Conservation (phyloP, 257 asterid genomes). For the Salvia miltiorrhiza region DNA sequence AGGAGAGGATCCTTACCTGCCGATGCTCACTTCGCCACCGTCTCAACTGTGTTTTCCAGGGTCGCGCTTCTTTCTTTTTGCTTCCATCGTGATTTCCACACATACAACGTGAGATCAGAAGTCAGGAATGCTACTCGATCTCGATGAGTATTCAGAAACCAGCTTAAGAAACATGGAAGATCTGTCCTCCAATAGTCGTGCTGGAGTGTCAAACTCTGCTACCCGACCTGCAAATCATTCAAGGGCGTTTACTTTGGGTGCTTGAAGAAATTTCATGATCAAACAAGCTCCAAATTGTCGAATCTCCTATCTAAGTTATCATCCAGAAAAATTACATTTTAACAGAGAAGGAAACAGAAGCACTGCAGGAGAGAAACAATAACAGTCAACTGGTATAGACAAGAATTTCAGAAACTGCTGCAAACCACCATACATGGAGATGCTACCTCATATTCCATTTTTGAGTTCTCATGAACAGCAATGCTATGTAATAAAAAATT, state of each 20-base stretch:
- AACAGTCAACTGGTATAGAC: too few species aligned
- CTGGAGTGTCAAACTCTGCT: slow-evolving; percentile 89
- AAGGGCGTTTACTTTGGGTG: too few species aligned
- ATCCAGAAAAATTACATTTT: too few species aligned
- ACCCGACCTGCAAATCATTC: slow-evolving; percentile 74
- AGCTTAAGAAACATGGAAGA: slow-evolving; percentile 95
- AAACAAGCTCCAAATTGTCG: too few species aligned
- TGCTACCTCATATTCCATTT: neutral
- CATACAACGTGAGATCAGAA: slow-evolving; percentile 27
- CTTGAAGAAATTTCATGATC: too few species aligned
- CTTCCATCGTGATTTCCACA: neutral
- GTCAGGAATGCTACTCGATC: slow-evolving; percentile 59
- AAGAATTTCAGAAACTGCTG: too few species aligned
- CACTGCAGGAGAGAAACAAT: too few species aligned
- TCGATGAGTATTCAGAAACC: slow-evolving; percentile 83
- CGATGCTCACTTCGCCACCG: neutral
- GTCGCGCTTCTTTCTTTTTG: slow-evolving; percentile 15
- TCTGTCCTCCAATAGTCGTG: slow-evolving; percentile 82
- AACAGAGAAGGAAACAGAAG: too few species aligned
- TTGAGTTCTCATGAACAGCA: neutral
- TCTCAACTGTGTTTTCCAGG: slow-evolving; percentile 6
- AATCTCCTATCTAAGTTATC: too few species aligned
- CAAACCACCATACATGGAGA: neutral
- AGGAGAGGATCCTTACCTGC: neutral
- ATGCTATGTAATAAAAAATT: neutral